A percentile compares a stretch with the other conserved stretches of the same genome.
phyloP scores from a whole-genome alignment of 1,284 basidiomycete genomes.

The Ustilago xerochloae region DNA sequence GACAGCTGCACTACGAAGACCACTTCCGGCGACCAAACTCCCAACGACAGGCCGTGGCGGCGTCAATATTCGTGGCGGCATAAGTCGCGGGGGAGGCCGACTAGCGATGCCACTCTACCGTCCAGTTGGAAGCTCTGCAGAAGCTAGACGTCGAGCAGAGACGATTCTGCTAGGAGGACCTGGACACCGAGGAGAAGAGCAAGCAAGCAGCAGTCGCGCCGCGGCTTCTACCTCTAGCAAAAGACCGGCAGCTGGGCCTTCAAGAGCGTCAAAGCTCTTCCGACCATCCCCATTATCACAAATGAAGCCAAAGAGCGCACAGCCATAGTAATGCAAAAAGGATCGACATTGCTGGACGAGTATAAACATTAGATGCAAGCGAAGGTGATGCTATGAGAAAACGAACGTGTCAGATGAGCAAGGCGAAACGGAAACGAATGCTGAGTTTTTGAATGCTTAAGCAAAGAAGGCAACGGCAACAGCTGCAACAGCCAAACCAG shows the following conservation, averaged over 20 bases:
- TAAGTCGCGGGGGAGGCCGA: conserved; percentile 14
- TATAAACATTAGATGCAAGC: conserved; percentile 31
- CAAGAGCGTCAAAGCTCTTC: conserved; percentile 14
- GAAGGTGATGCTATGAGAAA: conserved; percentile 26
- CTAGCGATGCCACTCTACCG: conserved; percentile 36
- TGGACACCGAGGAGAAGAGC: background rate
- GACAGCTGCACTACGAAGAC: conserved; percentile 20
- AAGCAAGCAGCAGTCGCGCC: background rate
- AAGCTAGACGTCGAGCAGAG: conserved; percentile 30
- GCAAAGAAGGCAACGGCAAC: conserved; percentile 31
- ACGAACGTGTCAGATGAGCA: conserved; percentile 1
- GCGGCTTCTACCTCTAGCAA: background rate
- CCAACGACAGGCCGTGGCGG: too few species aligned
- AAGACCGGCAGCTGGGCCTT: background rate
- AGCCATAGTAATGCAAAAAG: background rate
- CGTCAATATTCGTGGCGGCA: too few species aligned
- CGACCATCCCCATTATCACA: conserved; percentile 10
- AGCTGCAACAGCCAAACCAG: conserved; percentile 33
- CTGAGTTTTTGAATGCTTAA: conserved; percentile 4
- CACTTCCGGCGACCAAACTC: conserved; percentile 29
- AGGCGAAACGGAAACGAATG: background rate
- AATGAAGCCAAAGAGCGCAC: background rate
- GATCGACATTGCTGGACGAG: conserved; percentile 19
- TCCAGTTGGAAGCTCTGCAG: conserved; percentile 24
- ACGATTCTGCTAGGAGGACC: background rate